Conservation (phyloP, 257 asterid species). For the Gentiana dahurica region DNA sequence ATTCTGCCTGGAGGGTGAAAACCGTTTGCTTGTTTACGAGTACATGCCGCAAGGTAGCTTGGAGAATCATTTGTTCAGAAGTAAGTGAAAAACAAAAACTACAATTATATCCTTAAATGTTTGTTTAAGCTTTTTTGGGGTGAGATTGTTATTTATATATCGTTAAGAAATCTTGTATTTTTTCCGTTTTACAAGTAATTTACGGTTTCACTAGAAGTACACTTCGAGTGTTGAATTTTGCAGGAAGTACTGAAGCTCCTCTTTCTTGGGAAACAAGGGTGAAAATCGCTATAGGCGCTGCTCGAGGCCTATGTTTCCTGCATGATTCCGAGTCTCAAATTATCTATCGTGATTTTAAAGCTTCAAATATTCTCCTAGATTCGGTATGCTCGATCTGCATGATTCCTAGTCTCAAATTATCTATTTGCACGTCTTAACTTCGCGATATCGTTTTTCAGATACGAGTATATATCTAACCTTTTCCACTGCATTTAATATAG, state of each 20-base stretch:
- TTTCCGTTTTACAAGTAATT: too few relatives aligned
- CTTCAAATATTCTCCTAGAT: slow-evolving; percentile 36
- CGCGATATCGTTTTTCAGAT: too few relatives aligned
- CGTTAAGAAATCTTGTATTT: too few relatives aligned
- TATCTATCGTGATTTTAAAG: slow-evolving; percentile 38
- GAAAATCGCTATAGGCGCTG: slow-evolving; percentile 32
- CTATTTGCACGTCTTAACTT: neutral
- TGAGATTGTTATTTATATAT: too few relatives aligned
- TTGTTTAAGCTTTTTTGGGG: too few relatives aligned
- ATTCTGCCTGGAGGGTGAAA: slow-evolving; percentile 33
- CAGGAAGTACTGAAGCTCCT: slow-evolving; percentile 14
- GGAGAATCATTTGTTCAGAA: slow-evolving; percentile 28
- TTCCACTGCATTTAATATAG: slow-evolving; percentile 2
- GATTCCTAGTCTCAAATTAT: neutral
- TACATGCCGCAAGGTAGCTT: slow-evolving; percentile 33
- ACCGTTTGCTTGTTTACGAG: slow-evolving; percentile 30
- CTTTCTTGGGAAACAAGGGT: slow-evolving; percentile 35
- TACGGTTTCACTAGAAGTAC: neutral
- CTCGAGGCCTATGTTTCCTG: slow-evolving; percentile 31
- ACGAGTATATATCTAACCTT: neutral
- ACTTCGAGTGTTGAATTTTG: neutral
- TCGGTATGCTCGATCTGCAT: slow-evolving; percentile 8
- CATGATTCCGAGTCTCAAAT: slow-evolving; percentile 29
- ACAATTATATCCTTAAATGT: too few relatives aligned
- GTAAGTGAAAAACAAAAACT: slow-evolving; percentile 7